Evolutionary conservation across 495 filamentous ascomycete species (phyloP).

Genomic region (Penicillium silybi): DNA sequence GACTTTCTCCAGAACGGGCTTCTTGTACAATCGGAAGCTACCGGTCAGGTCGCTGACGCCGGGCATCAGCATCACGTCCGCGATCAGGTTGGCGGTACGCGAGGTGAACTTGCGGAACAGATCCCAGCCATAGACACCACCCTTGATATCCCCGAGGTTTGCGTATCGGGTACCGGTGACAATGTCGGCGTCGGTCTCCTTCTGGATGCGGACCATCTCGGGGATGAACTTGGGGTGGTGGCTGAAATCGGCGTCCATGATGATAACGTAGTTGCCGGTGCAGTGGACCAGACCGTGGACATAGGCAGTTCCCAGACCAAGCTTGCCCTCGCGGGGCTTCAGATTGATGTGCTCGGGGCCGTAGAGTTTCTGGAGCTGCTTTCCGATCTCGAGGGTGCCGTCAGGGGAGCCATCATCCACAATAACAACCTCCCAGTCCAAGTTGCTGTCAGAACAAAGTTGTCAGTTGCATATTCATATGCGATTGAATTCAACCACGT

Average conservation of each 20-base stretch:
- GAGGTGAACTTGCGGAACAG: slow-evolving; percentile 91
- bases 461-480: background rate
- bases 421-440: slow-evolving; percentile 96
- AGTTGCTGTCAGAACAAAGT: slow-evolving; percentile 52
- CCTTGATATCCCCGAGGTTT: slow-evolving; percentile 54
- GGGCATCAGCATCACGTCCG: slow-evolving; percentile 87
- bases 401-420: slow-evolving; percentile 98
- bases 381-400: slow-evolving; percentile 83
- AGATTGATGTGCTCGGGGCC: slow-evolving; percentile 70
- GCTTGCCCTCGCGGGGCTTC: slow-evolving; percentile 84
- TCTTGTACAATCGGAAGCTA: slow-evolving; percentile 92
- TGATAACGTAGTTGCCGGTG: slow-evolving; percentile 91
- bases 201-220: slow-evolving; percentile 76
- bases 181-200: slow-evolving; percentile 76
- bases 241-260: slow-evolving; percentile 99
- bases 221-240: slow-evolving; percentile 98
- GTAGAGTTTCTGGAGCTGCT: slow-evolving; percentile 85
- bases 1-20: slow-evolving; percentile 80
- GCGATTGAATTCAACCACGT: background rate
- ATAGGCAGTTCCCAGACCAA: slow-evolving; percentile 95
- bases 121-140: slow-evolving; percentile 97
- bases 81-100: slow-evolving; percentile 88
- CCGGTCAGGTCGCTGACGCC: slow-evolving; percentile 97
- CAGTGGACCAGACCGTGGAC: slow-evolving; percentile 86
- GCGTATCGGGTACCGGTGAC: slow-evolving; percentile 95